A percentile compares a stretch with the other conserved stretches of the same genome.
Conservation (phyloP, 345 rosid genomes). For the Passiflora organensis region DNA sequence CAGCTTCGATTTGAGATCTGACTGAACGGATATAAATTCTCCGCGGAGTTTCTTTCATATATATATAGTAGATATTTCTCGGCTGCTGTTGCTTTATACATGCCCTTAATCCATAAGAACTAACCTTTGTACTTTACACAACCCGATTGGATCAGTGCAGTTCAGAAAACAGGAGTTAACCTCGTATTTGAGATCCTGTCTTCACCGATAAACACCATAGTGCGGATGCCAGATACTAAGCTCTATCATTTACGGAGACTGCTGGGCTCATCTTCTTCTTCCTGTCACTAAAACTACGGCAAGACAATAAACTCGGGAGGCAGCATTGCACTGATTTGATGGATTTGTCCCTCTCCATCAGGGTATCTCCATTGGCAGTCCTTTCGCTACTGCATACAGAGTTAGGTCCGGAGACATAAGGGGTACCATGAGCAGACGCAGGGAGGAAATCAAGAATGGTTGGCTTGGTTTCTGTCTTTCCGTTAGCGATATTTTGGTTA, state of each 20-base stretch:
- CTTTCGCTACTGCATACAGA: conserved; percentile 49
- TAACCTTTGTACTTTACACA: conserved; percentile 2
- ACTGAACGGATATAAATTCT: not conserved
- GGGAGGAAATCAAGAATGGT: conserved; percentile 32
- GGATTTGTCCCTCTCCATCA: conserved; percentile 37
- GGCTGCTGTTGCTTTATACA: conserved; percentile 8
- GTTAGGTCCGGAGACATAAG: conserved; percentile 45
- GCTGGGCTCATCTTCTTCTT: conserved; percentile 56
- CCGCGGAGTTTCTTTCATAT: not conserved
- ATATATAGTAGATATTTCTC: conserved; percentile 1
- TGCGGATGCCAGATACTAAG: not conserved
- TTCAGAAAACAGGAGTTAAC: not conserved
- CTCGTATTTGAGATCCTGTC: not conserved
- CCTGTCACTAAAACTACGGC: conserved; percentile 58
- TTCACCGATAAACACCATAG: conserved; percentile 3
- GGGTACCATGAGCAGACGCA: conserved; percentile 38
- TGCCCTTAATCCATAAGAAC: conserved; percentile 4
- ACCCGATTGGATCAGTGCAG: not conserved
- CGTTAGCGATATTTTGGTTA: conserved; percentile 16
- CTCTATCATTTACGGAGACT: conserved; percentile 17
- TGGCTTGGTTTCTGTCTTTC: conserved; percentile 23
- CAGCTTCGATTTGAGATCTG: too few relatives aligned
- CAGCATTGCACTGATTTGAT: conserved; percentile 48
- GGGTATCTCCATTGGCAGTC: conserved; percentile 37
- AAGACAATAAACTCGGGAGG: conserved; percentile 65